A percentile compares a stretch with the other conserved stretches of the same genome.
Evolutionary conservation across 2,329 filamentous ascomycete genomes (phyloP).

Genomic region (Lecanicillium sp.): DNA sequence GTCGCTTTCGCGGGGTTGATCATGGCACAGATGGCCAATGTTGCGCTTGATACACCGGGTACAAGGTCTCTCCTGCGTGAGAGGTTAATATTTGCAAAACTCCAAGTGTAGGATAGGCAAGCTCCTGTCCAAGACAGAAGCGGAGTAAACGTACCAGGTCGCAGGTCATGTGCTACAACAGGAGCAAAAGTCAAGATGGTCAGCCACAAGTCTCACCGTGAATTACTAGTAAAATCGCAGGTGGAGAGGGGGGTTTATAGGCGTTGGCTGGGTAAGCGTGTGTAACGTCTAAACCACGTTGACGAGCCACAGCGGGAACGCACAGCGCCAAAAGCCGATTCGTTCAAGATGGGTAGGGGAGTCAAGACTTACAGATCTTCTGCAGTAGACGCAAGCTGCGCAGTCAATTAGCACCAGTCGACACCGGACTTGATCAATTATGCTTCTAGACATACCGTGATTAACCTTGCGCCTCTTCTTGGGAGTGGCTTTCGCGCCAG

Average conservation of each 20-base stretch:
- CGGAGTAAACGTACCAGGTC: conserved; percentile 62
- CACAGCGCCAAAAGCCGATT: conserved; percentile 1
- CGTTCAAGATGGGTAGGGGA: too few species aligned
- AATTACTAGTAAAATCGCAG: too few species aligned
- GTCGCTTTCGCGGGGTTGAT: conserved; percentile 82
- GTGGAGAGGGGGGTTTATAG: too few species aligned
- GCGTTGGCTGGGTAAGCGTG: too few species aligned
- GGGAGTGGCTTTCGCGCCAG: conserved; percentile 43
- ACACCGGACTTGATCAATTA: conserved; percentile 24
- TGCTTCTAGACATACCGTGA: conserved; percentile 56
- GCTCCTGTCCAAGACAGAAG: too few species aligned
- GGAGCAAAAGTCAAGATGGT: conserved; percentile 7
- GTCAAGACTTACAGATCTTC: conserved; percentile 68
- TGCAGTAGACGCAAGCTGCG: conserved; percentile 80
- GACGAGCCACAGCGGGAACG: too few species aligned
- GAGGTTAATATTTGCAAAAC: conserved; percentile 8
- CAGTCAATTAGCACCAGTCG: conserved; percentile 16
- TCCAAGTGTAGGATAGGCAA: too few species aligned
- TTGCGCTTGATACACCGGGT: conserved; percentile 96
- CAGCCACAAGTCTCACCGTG: conserved; percentile 1
- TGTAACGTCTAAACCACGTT: too few species aligned
- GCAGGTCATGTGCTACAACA: conserved; percentile 76
- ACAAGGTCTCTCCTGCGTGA: conserved; percentile 77
- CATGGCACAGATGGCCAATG: conserved; percentile 96
- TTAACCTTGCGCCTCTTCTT: conserved; percentile 87